Evolutionary conservation across 2,329 filamentous ascomycete species (phyloP), one percentile per base, ranked within the genome.

Genomic region (Pleomassaria siparia): DNA sequence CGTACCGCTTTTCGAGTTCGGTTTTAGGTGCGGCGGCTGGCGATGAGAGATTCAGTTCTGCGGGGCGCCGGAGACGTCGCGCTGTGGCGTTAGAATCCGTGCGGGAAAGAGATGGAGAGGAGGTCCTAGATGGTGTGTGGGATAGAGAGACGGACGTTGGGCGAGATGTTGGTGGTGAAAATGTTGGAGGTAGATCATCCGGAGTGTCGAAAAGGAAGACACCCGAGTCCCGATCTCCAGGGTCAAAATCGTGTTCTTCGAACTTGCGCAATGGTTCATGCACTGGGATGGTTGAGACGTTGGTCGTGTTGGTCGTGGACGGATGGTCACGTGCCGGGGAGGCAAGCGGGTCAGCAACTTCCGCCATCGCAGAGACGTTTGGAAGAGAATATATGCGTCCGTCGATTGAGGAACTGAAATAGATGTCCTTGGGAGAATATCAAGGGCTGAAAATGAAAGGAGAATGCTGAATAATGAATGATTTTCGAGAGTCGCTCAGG

Each of bases 1-100:
- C 63, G 44, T 57, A 62, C 1, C 64, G 62, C 42, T 58, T 45
- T 29, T 69, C 64, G 18, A 69, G 64, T 41, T 69, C 64, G 3
- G 65, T 64, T 41, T 57, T 56, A 8, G 63, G 61, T 10, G 51
- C 36, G 4, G 53, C 41, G 1, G 45, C 33, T 25, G 25, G 7
- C 4, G 25, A 51, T 13, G 51, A 50, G 29, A 69, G 55, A 11
- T 69, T 66, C 4, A 67, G 43, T 28, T 67, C 64, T 16, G 63
- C 60, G 2, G 66, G 63, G 3, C 64, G 56, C 28, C 55, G 57
- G 10, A 67, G 54, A 25, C 59, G 60, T 13, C 51, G 50, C 26
- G 18, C 18, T 22, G 22, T 21, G n/a, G n/a, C n/a, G n/a, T n/a
- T n/a, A 9, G 36, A 41, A 22, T 37, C 29, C 9, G 22, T 40